Evolutionary conservation across 441 rosid genomes (phyloP).

Genomic region (Euphorbia schlechtendalii): DNA sequence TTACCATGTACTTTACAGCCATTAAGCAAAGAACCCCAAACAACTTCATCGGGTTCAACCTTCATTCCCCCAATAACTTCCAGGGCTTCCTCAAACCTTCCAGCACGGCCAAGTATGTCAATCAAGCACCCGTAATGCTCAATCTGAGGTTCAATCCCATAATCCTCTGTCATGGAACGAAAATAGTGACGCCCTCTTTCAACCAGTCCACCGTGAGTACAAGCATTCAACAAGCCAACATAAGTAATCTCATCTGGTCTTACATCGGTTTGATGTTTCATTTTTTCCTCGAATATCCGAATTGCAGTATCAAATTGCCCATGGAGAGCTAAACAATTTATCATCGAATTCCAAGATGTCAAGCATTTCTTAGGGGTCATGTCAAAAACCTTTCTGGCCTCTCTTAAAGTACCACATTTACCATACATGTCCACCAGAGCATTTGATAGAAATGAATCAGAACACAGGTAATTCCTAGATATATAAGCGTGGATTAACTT

Average conservation of each 20-base stretch:
- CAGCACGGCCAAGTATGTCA: slow-evolving; percentile 61
- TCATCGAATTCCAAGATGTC: slow-evolving; percentile 50
- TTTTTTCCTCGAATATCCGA: slow-evolving; percentile 39
- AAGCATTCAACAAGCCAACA: slow-evolving; percentile 57
- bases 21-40: slow-evolving; percentile 56
- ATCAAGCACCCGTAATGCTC: slow-evolving; percentile 71
- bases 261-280: slow-evolving; percentile 19
- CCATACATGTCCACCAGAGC: slow-evolving; percentile 70
- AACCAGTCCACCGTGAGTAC: slow-evolving; percentile 56
- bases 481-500: slow-evolving; percentile 56
- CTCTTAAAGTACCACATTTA: slow-evolving; percentile 50
- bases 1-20: slow-evolving; percentile 45
- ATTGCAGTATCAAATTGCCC: slow-evolving; percentile 40
- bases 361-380: slow-evolving; percentile 35
- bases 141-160: slow-evolving; percentile 42
- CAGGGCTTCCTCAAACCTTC: slow-evolving; percentile 49
- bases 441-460: slow-evolving; percentile 45
- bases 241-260: slow-evolving; percentile 55
- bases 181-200: slow-evolving; percentile 39
- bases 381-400: slow-evolving; percentile 35
- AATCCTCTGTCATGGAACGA: slow-evolving; percentile 33
- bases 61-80: slow-evolving; percentile 26
- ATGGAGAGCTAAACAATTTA: slow-evolving; percentile 50
- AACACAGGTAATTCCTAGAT: slow-evolving; percentile 26
- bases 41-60: slow-evolving; percentile 40